A percentile compares a stretch with the other conserved stretches of the same genome.
Evolutionary conservation across 1,284 basidiomycete genomes (phyloP).

Genomic region (Apiotrichum gamsii): DNA sequence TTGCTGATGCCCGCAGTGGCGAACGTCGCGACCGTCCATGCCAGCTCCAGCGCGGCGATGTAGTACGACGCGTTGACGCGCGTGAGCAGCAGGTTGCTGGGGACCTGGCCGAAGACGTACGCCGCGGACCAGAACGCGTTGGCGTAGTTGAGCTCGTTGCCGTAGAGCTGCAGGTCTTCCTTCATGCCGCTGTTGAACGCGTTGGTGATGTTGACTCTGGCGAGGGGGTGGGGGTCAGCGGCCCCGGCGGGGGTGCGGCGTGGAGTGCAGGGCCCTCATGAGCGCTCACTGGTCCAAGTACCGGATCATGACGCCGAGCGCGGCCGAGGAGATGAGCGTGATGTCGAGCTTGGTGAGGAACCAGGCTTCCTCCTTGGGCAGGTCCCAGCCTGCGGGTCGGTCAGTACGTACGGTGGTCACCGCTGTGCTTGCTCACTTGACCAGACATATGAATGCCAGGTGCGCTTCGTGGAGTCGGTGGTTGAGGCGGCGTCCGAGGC

Average conservation of each 20-base stretch:
- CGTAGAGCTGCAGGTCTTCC: constrained; percentile 63
- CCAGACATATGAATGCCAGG: too few relatives aligned
- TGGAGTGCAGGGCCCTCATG: too few relatives aligned
- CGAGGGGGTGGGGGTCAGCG: too few relatives aligned
- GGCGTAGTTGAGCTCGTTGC: constrained; percentile 58
- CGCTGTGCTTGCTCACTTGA: too few relatives aligned
- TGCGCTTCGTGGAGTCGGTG: too few relatives aligned
- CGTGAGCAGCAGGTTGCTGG: constrained; percentile 25
- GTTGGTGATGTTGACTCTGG: too few relatives aligned
- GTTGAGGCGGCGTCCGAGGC: too few relatives aligned
- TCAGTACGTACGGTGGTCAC: too few relatives aligned
- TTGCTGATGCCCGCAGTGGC: constrained; percentile 22
- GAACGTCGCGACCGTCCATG: constrained; percentile 25
- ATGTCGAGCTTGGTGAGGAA: constrained; percentile 30
- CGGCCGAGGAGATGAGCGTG: constrained; percentile 27
- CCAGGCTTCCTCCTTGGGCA: constrained; percentile 21
- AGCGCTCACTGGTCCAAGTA: constrained; percentile 24
- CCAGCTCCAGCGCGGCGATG: constrained; percentile 27
- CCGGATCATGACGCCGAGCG: constrained; percentile 28
- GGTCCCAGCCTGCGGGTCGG: neutral
- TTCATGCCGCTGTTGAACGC: constrained; percentile 56
- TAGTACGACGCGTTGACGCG: constrained; percentile 24
- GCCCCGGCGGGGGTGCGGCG: too few relatives aligned
- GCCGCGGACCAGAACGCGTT: constrained; percentile 31
- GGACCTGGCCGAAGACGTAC: constrained; percentile 31